Percentiles rank a stretch among this genome's conserved stretches.
Evolutionary conservation across 805 yeast genomes (phyloP).

Genomic region (Yarrowia porcina): DNA sequence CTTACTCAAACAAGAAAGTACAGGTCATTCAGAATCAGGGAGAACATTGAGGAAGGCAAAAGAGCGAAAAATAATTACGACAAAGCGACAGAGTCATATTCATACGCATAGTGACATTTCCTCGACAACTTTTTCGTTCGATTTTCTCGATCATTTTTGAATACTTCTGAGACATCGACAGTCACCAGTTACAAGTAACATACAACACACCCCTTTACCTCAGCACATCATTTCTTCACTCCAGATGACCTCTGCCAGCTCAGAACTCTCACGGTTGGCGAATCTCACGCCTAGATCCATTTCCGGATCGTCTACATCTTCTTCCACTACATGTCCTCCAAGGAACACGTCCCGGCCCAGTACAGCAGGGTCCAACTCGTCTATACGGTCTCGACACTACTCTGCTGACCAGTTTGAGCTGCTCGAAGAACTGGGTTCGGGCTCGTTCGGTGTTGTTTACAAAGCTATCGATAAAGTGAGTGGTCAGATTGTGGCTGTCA

Average conservation of each 20-base stretch:
- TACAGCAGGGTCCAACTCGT: conserved; percentile 19
- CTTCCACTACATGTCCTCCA: conserved; percentile 29
- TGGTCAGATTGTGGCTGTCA: conserved; percentile 67
- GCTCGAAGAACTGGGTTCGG: conserved; percentile 33
- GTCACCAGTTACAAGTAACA: too few species aligned
- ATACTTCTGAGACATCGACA: too few species aligned
- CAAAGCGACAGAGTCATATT: too few species aligned
- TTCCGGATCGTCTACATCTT: conserved; percentile 34
- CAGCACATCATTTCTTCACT: neutral
- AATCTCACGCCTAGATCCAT: conserved; percentile 10
- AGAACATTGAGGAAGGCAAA: too few species aligned
- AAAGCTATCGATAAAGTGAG: conserved; percentile 38
- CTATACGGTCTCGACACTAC: conserved; percentile 29
- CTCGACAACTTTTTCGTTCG: too few species aligned
- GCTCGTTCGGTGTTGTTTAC: conserved; percentile 34
- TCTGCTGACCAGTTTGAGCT: conserved; percentile 48
- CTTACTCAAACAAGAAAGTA: too few species aligned
- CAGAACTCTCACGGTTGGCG: conserved; percentile 5
- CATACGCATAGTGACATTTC: too few species aligned
- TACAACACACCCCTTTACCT: neutral
- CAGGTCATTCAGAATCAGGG: too few species aligned
- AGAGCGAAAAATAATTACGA: too few species aligned
- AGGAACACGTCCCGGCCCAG: neutral
- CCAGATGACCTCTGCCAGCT: neutral
- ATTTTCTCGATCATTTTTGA: too few species aligned